Evolutionary conservation across 2,329 filamentous ascomycete genomes (phyloP).

Genomic region (Ceratocystis cacaofunesta): DNA sequence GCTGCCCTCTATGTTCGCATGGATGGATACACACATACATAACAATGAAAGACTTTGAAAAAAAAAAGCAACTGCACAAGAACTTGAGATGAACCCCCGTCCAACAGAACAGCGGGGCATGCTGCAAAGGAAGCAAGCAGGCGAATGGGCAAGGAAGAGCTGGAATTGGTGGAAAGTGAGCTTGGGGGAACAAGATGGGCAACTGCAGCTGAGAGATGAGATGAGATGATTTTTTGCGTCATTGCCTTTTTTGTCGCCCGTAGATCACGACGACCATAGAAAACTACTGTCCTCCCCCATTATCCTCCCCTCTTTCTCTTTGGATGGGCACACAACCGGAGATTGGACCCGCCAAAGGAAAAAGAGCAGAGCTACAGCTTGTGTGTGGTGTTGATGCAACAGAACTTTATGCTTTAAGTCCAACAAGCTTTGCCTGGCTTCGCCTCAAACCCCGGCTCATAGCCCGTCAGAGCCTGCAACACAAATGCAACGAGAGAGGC

Average conservation of each 20-base stretch:
- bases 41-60: not conserved
- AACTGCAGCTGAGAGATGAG: not conserved
- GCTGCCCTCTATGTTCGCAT: too few relatives aligned
- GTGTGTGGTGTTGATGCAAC: not conserved
- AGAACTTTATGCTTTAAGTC: not conserved
- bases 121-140: not conserved
- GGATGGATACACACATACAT: too few relatives aligned
- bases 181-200: not conserved
- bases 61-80: not conserved
- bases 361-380: not conserved
- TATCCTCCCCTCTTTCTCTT: too few relatives aligned
- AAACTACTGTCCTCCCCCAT: not conserved
- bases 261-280: not conserved
- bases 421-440: not conserved
- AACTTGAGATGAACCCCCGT: not conserved
- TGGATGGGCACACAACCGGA: not conserved
- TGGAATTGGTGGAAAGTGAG: not conserved
- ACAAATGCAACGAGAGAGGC: not conserved
- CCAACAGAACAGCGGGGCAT: too few relatives aligned
- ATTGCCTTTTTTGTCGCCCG: not conserved
- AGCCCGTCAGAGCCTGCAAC: not conserved
- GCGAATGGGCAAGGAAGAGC: not conserved
- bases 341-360: not conserved
- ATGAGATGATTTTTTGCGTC: constrained; percentile 4
- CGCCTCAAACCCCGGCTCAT: not conserved